Evolutionary conservation across 257 asterid genomes (phyloP), one percentile per base, ranked within the genome.

Genomic region (Mentha longifolia): DNA sequence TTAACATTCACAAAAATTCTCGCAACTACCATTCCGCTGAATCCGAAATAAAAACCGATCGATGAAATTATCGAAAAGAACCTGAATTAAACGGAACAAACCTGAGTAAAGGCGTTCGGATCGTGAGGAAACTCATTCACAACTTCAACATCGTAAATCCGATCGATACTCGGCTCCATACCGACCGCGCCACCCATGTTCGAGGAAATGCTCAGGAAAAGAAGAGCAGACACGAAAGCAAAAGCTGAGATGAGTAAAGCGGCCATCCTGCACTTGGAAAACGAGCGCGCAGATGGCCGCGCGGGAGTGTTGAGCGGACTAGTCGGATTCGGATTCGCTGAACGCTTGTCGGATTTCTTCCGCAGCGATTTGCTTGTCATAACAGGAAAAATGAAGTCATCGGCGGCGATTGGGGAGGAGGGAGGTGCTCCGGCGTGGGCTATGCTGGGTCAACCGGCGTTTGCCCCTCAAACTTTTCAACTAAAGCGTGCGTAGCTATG

Each of bases 61-160:
- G 7, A 10, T 19, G 42, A 47, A 28, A 64, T 0, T 16, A 12
- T 46, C 15, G 25, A 5, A 33, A 46, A 72, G 0, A 31, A 3
- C 28, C 43, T 16, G 42, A 57, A 71, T 62, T 41, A 20, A 43
- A 60, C 35, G 42, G 39, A 37, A 68, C 5, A 52, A 56, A 92
- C 98, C 98, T 92, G 96, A 67, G 96, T 90, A 59, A 92, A 92
- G 12, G 98, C 98, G 13, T 19, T 41, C 4, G 96, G 89, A 76
- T 92, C 97, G 74, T 92, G 98, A 52, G 95, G 95, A 73, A 80
- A 92, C 82, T 77, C 96, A 61, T 82, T 84, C 79, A 92, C 83
- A 50, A 92, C 92, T 84, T 85, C 75, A 57, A 76, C 84, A 15
- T 87, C 72, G 75, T 88, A 84, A 80, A 90, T 61, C 22, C 61